Evolutionary conservation across 2,329 filamentous ascomycete genomes (phyloP), one percentile per base, ranked within the genome.

Genomic region (Diaporthe velutina): DNA sequence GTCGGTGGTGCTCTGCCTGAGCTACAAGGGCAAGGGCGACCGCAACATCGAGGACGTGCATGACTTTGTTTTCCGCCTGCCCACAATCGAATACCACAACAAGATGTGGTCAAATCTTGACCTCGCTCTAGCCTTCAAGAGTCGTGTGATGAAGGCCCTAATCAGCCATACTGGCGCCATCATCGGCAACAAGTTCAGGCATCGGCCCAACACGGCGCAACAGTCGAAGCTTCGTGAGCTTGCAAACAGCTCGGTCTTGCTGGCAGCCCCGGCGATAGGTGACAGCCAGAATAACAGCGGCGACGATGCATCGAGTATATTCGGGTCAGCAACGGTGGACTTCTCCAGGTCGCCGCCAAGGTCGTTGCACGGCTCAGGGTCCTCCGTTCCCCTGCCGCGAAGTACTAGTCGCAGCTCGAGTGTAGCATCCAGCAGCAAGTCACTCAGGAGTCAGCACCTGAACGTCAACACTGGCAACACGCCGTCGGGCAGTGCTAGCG

Each of bases 41-140:
- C 95, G 96, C 81, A 99, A 98, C 80, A 90, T 99, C 74, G 95
- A 98, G 85, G 97, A 99, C 83, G 93, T 99, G 22, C 96, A 99
- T 84, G 93, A 98, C 81, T 97, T 99, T 79, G 97, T 99, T 66
- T 99, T 99, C 90, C 93, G 95, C 45, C 91, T 99, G 85, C 97
- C 97, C 4, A 93, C 94, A 2, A 92, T 99, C 61, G 97, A 99
- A 83, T 98, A 98, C 86, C 92, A 95, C 77, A 99, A 99, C 88
- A 99, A 99, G 87, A 98, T 96, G 12, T 99, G 97, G 97, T 98
- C 95, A 9, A 99, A 98, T 82, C 90, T 99, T 9, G 97, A 99
- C 80, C 90, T 99, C 13, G 96, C 96, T 0, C 88, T 98, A 64
- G 94, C 95, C 19, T 89, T 99, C 71, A 98, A 99, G 86, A 97